Evolutionary conservation across 257 asterid genomes (phyloP).

Genomic region (Leptodermis oblonga): DNA sequence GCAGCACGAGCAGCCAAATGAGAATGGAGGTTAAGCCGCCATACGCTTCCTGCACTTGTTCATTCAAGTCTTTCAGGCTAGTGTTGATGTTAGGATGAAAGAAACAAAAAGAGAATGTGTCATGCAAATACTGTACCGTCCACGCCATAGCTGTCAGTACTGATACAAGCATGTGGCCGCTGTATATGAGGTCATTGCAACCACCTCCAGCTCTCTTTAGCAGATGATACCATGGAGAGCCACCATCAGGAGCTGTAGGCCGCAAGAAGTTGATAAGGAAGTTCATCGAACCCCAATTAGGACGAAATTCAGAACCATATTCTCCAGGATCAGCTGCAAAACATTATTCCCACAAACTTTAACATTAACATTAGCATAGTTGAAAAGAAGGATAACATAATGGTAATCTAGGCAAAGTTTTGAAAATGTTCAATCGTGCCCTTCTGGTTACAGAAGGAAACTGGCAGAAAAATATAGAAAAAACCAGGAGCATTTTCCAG

Average conservation of each 20-base stretch:
- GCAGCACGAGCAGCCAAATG: conserved; percentile 80
- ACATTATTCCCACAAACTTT: conserved; percentile 13
- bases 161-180: conserved; percentile 97
- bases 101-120: background rate
- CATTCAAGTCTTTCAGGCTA: background rate
- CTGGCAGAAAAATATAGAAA: background rate
- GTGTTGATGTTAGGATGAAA: background rate
- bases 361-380: conserved; percentile 8
- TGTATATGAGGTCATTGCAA: conserved; percentile 87
- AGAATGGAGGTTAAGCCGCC: conserved; percentile 76
- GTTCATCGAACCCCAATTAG: conserved; percentile 89
- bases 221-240: conserved; percentile 68
- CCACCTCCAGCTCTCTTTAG: conserved; percentile 91
- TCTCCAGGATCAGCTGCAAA: conserved; percentile 61
- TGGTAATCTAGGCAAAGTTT: background rate
- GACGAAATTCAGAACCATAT: conserved; percentile 47
- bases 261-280: conserved; percentile 78
- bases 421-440: background rate
- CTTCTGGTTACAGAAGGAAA: background rate
- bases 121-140: conserved; percentile 49
- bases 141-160: conserved; percentile 97
- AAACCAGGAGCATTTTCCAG: background rate
- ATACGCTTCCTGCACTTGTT: conserved; percentile 74
- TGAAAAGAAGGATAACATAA: background rate
- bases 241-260: conserved; percentile 72